Conservation (phyloP, 345 rosid species). For the Microcos paniculata region DNA sequence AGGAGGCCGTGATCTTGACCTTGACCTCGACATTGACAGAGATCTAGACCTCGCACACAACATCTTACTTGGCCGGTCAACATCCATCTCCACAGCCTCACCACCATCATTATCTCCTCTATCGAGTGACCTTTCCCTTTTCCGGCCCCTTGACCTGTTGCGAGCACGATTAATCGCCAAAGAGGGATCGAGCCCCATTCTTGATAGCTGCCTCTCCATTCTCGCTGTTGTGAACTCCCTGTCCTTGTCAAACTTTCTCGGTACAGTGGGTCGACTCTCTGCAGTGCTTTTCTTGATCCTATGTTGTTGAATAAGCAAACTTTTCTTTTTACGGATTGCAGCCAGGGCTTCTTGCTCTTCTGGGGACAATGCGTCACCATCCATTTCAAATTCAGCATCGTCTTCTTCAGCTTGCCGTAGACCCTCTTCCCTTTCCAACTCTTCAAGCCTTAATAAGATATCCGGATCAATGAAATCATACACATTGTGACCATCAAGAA, state of each 20-base stretch:
- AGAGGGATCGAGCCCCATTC: conserved; percentile 54
- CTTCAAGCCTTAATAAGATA: conserved; percentile 71
- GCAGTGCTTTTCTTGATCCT: conserved; percentile 69
- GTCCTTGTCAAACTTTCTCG: conserved; percentile 61
- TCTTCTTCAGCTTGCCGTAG: conserved; percentile 49
- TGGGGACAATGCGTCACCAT: conserved; percentile 50
- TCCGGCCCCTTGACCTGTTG: conserved; percentile 56
- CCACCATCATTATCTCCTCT: conserved; percentile 27
- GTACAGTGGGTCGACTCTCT: conserved; percentile 51
- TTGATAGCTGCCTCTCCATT: conserved; percentile 63
- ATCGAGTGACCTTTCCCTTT: conserved; percentile 57
- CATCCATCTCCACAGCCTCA: conserved; percentile 53
- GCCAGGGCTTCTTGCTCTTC: conserved; percentile 65
- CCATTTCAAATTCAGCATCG: conserved; percentile 67
- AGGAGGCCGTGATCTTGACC: conserved; percentile 64
- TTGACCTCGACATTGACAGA: conserved; percentile 44
- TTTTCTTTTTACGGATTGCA: conserved; percentile 70
- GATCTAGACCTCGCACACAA: conserved; percentile 52
- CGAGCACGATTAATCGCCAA: conserved; percentile 48
- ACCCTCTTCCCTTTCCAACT: conserved; percentile 77
- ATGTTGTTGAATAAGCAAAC: conserved; percentile 53
- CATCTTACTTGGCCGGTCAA: conserved; percentile 60
- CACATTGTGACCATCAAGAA: conserved; percentile 92
- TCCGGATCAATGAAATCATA: conserved; percentile 90
- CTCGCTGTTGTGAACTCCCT: conserved; percentile 44